phyloP scores from a whole-genome alignment of 202 grass and related monocot species.

The Bolboschoenoplectus hybrid region DNA sequence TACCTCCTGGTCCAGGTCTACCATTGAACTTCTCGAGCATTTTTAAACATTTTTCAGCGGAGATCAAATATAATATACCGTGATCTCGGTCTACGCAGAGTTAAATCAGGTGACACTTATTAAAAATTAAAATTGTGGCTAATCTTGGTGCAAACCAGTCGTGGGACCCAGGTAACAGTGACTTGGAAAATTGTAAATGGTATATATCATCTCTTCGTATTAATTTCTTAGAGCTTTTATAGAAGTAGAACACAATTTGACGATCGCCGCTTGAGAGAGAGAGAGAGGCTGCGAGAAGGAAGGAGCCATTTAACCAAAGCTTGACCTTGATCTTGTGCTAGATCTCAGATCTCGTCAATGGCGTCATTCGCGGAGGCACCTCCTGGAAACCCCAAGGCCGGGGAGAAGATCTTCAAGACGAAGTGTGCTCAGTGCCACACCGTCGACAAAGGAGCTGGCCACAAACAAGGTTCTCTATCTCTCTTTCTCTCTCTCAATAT shows the following conservation, averaged over 20 bases:
- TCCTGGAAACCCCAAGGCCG: slow-evolving; percentile 50
- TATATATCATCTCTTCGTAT: neutral
- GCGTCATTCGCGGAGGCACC: slow-evolving; percentile 61
- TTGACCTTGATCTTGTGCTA: neutral
- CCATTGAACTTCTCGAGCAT: neutral
- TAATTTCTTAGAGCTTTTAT: neutral
- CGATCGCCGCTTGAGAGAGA: neutral
- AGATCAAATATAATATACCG: neutral
- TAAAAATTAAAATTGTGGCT: neutral
- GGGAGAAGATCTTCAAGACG: slow-evolving; percentile 68
- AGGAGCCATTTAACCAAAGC: neutral
- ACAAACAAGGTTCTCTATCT: slow-evolving; percentile 54
- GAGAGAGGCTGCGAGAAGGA: neutral
- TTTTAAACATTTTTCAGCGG: neutral
- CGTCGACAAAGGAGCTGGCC: slow-evolving; percentile 59
- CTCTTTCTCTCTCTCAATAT: neutral
- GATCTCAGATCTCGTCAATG: slow-evolving; percentile 39
- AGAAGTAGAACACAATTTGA: neutral
- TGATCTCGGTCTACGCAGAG: neutral
- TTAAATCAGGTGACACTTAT: neutral
- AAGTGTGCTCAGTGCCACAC: slow-evolving; percentile 67
- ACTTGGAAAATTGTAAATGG: neutral
- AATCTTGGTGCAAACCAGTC: neutral
- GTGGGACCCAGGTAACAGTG: neutral
- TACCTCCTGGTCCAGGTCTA: neutral